Evolutionary conservation across 225 moss, liverwort and hornwort species (phyloP), one percentile per base, ranked within the genome.

Genomic region (Marchantia polymorpha): DNA sequence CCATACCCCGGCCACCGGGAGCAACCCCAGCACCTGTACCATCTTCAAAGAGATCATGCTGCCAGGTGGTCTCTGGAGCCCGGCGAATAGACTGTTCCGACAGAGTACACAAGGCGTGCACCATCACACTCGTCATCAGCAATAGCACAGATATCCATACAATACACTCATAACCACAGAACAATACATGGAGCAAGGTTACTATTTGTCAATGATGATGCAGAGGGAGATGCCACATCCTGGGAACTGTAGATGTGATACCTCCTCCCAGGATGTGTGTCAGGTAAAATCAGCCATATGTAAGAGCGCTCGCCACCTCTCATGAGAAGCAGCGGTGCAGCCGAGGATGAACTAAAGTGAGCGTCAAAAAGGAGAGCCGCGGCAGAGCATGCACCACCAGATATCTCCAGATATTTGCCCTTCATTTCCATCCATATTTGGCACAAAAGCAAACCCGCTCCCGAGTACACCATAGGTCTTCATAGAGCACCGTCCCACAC

Each of bases 211-310:
- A 87, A 84, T 73, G 85, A 89, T 86, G 85, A 91, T 86, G 89
- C 88, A 94, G 92, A 90, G 89, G 91, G 90, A 90, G 87, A 87
- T 84, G 92, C 92, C 93, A 88, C 91, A 96, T 96, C 96, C 94
- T 87, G 87, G 90, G 89, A 91, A 92, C 87, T 91, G 91, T 84
- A 94, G 92, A 96, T 91, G 91, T 92, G 94, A 96, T 96, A 94
- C 96, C 90, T 93, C 92, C 90, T 88, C 92, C 92, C 89, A 84
- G 89, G 85, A 96, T 92, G 90, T 91, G 90, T 82, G 87, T 87
- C 87, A 91, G 86, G 86, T 85, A 89, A 87, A 90, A 87, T 91
- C 92, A 94, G 87, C 85, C 80, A 89, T 80, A 81, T 72, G 84
- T 85, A 90, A 87, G 87, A 88, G 88, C 87, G 89, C 90, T 91